A percentile compares a stretch with the other conserved stretches of the same genome.
Conservation (phyloP, 495 filamentous ascomycete species). For the Annulohypoxylon maeteangense region DNA sequence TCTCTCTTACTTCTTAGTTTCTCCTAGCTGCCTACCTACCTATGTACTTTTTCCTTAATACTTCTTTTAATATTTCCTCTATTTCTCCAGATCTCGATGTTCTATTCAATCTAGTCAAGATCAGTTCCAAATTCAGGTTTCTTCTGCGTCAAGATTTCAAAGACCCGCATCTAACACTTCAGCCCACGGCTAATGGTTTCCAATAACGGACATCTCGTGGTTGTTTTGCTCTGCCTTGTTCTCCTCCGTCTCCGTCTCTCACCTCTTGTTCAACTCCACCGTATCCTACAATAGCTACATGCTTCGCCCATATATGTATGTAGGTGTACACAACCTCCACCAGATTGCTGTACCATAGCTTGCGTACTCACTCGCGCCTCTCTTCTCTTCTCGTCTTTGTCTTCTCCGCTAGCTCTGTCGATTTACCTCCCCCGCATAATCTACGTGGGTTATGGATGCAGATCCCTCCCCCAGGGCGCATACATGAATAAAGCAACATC, state of each 20-base stretch:
- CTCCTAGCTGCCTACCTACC: neutral
- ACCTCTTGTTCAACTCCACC: conserved; percentile 30
- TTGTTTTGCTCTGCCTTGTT: neutral
- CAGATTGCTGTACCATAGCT: neutral
- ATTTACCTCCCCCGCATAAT: conserved; percentile 26
- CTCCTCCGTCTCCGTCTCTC: conserved; percentile 12
- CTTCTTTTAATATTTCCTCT: neutral
- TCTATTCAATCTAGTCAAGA: conserved; percentile 23
- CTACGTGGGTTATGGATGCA: conserved; percentile 24
- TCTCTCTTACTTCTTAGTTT: neutral
- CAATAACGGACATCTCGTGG: conserved; percentile 19
- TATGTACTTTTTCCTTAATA: neutral
- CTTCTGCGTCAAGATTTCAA: conserved; percentile 36
- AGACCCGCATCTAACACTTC: conserved; percentile 39
- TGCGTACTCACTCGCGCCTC: conserved; percentile 23
- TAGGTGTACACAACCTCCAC: conserved; percentile 22
- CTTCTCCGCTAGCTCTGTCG: conserved; percentile 1
- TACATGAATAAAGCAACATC: conserved; percentile 35
- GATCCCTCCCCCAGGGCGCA: conserved; percentile 19
- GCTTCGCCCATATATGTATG: conserved; percentile 1
- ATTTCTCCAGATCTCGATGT: conserved; percentile 43
- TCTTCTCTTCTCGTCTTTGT: conserved; percentile 18
- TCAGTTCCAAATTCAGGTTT: conserved; percentile 40
- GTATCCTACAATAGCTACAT: conserved; percentile 13
- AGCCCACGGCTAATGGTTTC: conserved; percentile 14